Conservation (phyloP, 768 basidiomycete genomes). For the Russula brevipes region DNA sequence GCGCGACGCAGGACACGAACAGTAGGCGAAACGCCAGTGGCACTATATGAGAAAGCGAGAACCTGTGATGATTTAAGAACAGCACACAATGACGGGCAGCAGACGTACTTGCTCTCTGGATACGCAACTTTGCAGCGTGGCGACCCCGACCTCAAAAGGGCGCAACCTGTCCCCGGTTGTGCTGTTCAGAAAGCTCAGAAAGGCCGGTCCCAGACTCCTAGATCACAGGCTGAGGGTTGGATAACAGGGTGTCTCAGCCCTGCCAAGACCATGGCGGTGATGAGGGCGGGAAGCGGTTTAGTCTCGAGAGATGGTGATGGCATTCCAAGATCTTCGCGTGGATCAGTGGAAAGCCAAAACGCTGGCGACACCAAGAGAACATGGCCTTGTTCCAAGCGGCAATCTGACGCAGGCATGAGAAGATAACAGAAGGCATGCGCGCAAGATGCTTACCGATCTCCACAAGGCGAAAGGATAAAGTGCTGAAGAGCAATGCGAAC, state of each 20-base stretch:
- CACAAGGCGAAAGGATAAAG: conserved; percentile 3
- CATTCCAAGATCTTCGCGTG: background rate
- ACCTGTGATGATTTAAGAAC: background rate
- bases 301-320: background rate
- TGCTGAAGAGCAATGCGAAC: conserved; percentile 13
- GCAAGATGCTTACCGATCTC: conserved; percentile 3
- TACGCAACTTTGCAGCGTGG: background rate
- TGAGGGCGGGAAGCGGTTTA: conserved; percentile 9
- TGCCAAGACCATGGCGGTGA: conserved; percentile 11
- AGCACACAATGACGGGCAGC: background rate
- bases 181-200: background rate
- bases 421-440: background rate
- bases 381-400: background rate
- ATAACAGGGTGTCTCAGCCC: background rate
- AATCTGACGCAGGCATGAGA: conserved; percentile 1
- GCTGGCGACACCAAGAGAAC: conserved; percentile 10
- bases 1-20: conserved; percentile 6
- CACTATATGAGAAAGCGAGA: conserved; percentile 4
- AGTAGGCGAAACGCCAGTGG: background rate
- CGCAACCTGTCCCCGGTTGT: background rate
- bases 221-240: conserved; percentile 3
- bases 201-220: background rate
- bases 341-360: conserved; percentile 9
- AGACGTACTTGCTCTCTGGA: conserved; percentile 7
- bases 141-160: background rate